Evolutionary conservation across 345 rosid genomes (phyloP).

Genomic region (Populus alba): DNA sequence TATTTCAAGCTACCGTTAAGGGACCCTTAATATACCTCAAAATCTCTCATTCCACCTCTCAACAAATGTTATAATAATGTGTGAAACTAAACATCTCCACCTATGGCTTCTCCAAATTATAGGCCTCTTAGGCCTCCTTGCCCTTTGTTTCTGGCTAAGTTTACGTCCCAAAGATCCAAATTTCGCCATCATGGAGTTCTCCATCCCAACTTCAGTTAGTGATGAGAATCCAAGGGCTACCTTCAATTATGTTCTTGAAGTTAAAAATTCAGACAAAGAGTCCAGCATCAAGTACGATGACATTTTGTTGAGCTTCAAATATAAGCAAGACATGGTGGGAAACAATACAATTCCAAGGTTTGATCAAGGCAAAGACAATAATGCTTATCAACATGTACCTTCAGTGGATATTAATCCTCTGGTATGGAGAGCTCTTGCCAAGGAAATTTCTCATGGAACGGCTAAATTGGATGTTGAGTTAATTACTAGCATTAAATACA

Average conservation of each 20-base stretch:
- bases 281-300: conserved; percentile 39
- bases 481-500: conserved; percentile 27
- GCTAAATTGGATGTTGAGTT: conserved; percentile 33
- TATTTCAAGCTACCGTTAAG: background rate
- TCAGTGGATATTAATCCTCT: background rate
- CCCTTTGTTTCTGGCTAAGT: conserved; percentile 34
- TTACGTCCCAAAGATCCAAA: conserved; percentile 34
- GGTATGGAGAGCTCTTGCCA: conserved; percentile 19
- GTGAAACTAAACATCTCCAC: conserved; percentile 15
- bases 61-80: conserved; percentile 16
- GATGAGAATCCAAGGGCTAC: background rate
- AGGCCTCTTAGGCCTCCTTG: conserved; percentile 33
- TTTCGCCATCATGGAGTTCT: conserved; percentile 24
- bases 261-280: conserved; percentile 39
- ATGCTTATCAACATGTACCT: background rate
- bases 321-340: conserved; percentile 32
- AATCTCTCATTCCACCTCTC: background rate
- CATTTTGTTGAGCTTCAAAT: conserved; percentile 23
- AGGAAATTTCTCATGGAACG: conserved; percentile 22
- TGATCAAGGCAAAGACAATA: conserved; percentile 29
- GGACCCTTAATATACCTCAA: background rate
- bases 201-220: conserved; percentile 19
- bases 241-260: conserved; percentile 29
- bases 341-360: conserved; percentile 19
- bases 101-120: conserved; percentile 37